These are phyloP conservation scores for Allomyces macrogynus DNA, from an alignment of 192 early-diverging fungal genomes.

Conservation along the genomic window DNA sequence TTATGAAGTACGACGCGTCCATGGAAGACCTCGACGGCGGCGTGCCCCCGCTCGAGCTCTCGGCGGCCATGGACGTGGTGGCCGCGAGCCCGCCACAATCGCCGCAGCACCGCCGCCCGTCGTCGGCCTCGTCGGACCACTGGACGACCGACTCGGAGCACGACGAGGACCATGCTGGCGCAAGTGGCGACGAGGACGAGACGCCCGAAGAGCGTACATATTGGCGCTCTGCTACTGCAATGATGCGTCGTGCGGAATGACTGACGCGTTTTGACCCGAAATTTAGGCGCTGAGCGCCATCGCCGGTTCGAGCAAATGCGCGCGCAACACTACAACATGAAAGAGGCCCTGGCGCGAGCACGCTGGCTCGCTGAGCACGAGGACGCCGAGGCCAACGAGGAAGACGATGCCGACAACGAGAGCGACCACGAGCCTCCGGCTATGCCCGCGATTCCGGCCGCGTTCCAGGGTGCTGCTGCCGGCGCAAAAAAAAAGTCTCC, in stretches of 20 bases:
- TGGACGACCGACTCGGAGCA: constrained; percentile 4
- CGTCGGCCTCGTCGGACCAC: too few relatives aligned
- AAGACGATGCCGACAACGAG: constrained; percentile 15
- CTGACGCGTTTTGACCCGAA: not conserved
- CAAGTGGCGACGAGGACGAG: constrained; percentile 17
- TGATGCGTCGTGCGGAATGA: too few relatives aligned
- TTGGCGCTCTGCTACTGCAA: not conserved
- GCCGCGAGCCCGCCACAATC: not conserved
- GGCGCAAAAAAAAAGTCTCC: too few relatives aligned
- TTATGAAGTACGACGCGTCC: constrained; percentile 27
- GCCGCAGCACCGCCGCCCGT: too few relatives aligned
- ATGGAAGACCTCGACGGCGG: constrained; percentile 2
- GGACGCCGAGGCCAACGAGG: constrained; percentile 27
- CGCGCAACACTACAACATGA: constrained; percentile 80
- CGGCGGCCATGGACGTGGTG: not conserved
- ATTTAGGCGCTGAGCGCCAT: constrained; percentile 27
- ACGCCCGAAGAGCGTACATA: constrained; percentile 13
- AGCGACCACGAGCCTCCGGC: too few relatives aligned
- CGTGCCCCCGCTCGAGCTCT: not conserved
- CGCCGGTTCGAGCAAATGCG: constrained; percentile 56
- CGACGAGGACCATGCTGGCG: constrained; percentile 9
- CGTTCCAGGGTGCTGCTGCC: too few relatives aligned
- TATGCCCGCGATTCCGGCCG: too few relatives aligned
- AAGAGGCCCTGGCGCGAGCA: constrained; percentile 33
- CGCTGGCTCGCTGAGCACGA: constrained; percentile 18